These are phyloP conservation scores for Gossypium turneri DNA, from an alignment of 345 rosid species.

Conservation along the genomic window DNA sequence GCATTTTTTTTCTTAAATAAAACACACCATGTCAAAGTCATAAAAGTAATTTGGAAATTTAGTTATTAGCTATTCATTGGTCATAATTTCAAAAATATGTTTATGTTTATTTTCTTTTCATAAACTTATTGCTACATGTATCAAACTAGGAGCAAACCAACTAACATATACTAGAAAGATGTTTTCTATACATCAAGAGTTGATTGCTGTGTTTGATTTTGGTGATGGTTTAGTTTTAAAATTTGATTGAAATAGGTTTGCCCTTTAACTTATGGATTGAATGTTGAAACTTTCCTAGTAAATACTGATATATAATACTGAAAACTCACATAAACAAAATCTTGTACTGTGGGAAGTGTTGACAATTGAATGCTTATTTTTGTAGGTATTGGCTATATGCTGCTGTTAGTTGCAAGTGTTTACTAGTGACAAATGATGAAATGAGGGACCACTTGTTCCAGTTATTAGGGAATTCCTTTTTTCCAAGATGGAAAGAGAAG, in stretches of 20 bases:
- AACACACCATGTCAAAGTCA: not conserved
- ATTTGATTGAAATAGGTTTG: not conserved
- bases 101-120: not conserved
- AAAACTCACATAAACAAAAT: not conserved
- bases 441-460: conserved; percentile 99
- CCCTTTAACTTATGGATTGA: not conserved
- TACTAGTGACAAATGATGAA: conserved; percentile 87
- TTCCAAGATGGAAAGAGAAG: conserved; percentile 98
- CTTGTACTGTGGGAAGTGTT: not conserved
- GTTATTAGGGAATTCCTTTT: conserved; percentile 78
- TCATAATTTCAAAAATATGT: not conserved
- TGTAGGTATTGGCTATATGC: conserved; percentile 97
- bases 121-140: not conserved
- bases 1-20: not conserved
- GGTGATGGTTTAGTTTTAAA: not conserved
- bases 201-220: not conserved
- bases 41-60: not conserved
- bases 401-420: conserved; percentile 76
- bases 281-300: not conserved
- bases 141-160: not conserved
- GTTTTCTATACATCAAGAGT: not conserved
- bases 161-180: not conserved
- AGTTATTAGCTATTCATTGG: not conserved
- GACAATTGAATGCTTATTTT: conserved; percentile 13
- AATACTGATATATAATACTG: not conserved